Evolutionary conservation across 2,329 filamentous ascomycete genomes (phyloP).

Genomic region (Talaromyces sp.): DNA sequence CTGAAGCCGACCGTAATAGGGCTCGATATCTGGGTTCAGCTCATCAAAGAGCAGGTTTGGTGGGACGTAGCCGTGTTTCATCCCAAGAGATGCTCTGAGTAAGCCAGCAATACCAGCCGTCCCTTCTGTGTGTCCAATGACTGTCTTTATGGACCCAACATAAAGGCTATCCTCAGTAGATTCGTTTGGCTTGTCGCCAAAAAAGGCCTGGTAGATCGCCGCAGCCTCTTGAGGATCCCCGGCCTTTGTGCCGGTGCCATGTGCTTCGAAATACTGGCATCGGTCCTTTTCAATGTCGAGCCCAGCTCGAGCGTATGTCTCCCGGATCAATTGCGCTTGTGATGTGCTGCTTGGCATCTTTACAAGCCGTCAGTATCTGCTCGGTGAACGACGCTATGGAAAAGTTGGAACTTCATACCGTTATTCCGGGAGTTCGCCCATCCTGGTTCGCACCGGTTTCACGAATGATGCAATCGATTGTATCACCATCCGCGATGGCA

Average conservation of each 20-base stretch:
- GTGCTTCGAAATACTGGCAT: constrained; percentile 37
- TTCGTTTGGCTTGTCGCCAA: not conserved
- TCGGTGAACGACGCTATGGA: not conserved
- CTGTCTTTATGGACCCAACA: constrained; percentile 30
- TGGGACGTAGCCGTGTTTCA: constrained; percentile 31
- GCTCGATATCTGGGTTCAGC: constrained; percentile 23
- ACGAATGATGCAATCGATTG: constrained; percentile 35
- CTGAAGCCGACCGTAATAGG: constrained; percentile 22
- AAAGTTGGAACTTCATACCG: constrained; percentile 24
- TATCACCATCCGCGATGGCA: constrained; percentile 44
- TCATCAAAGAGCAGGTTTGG: constrained; percentile 26
- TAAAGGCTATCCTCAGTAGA: not conserved
- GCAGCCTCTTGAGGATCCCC: constrained; percentile 21
- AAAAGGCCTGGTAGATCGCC: constrained; percentile 11
- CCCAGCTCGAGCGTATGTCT: constrained; percentile 32
- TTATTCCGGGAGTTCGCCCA: constrained; percentile 25
- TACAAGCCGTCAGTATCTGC: constrained; percentile 40
- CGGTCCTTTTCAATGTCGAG: constrained; percentile 26
- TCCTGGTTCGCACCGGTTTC: constrained; percentile 29
- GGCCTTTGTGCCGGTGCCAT: constrained; percentile 33
- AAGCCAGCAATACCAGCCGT: constrained; percentile 23
- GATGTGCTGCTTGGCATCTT: constrained; percentile 29
- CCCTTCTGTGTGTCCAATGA: constrained; percentile 33
- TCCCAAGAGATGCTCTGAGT: constrained; percentile 26
- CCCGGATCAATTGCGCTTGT: constrained; percentile 34